A percentile compares a stretch with the other conserved stretches of the same genome.
These are phyloP conservation scores for Trichoderma gracile DNA, from an alignment of 2,329 filamentous ascomycete genomes.

Conservation along the genomic window DNA sequence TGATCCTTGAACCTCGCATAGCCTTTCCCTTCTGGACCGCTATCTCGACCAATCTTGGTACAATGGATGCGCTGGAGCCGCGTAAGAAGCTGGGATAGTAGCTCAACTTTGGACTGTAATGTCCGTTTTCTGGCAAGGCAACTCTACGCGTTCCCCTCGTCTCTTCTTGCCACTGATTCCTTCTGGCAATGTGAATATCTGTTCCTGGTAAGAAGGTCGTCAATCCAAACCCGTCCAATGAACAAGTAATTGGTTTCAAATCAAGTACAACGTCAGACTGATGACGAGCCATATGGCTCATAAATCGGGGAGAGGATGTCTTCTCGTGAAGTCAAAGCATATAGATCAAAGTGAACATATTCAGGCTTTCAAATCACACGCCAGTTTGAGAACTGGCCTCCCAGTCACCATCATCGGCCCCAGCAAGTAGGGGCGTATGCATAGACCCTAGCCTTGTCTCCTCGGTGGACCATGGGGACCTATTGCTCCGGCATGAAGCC, in stretches of 20 bases:
- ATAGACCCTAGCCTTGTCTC: background rate
- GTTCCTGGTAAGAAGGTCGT: background rate
- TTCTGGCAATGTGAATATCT: too few species aligned
- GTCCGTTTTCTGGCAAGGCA: too few species aligned
- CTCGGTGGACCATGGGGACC: background rate
- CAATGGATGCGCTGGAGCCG: background rate
- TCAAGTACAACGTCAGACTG: background rate
- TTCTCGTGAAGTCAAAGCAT: background rate
- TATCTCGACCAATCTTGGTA: too few species aligned
- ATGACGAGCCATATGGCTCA: background rate
- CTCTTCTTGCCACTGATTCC: too few species aligned
- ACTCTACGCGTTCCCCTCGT: too few species aligned
- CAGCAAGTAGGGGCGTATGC: slow-evolving; percentile 1
- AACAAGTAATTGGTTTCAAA: too few species aligned
- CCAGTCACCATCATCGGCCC: background rate
- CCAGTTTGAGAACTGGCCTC: background rate
- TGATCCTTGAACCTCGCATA: background rate
- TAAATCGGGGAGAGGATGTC: too few species aligned
- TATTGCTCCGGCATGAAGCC: background rate
- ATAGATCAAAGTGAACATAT: background rate
- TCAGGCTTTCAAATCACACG: background rate
- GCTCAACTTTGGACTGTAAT: background rate
- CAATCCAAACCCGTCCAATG: too few species aligned
- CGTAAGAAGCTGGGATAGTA: background rate
- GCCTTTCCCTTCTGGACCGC: background rate